Evolutionary conservation across 2,329 filamentous ascomycete genomes (phyloP), one percentile per base, ranked within the genome.

Genomic region (Colletotrichum tanaceti): DNA sequence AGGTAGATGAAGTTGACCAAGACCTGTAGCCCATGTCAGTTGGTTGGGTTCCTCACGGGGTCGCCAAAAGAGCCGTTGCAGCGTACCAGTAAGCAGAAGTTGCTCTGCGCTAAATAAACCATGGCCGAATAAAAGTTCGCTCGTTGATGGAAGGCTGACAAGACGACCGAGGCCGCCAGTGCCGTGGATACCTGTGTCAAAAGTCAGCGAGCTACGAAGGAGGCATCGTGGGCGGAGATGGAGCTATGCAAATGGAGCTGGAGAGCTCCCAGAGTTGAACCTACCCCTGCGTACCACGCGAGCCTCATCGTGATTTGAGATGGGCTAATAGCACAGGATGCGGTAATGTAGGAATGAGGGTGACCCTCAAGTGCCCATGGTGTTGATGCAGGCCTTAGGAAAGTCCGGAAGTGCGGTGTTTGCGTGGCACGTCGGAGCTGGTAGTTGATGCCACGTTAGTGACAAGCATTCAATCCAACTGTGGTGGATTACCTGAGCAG

Each of bases 111-210:
- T 58, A 99, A 89, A 81, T 98, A 97, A 57, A 99, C 96, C 82
- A 94, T 96, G 73, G 96, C 94, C 63, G 95, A 97, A 83, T 99
- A 99, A 85, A 98, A 99, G 82, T 99, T 99, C 72, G 96, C 91
- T 72, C 96, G 90, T 82, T 98, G 93, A 77, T 96, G 92, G 81
- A 98, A 95, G 71, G 96, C 95, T 77, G 94, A 96, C 67, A 97
- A 82, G 70, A 98, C 86, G 68, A 97, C 94, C 74, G 90, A 89
- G 72, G 89, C 91, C 74, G 95, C 95, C 77, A 97, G 90, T 81
- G 90, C 90, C 79, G 92, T 90, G 63, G 95, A 98, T 80, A 89
- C 86, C 92, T 94, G 73, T 66, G 20, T 57, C n/a, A 20, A 62
- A 50, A 58, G 59, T 63, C 66, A 63, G 58, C 61, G 46, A 49